These are phyloP conservation scores for Aspergillus hiratsukae DNA, from an alignment of 2,329 filamentous ascomycete species.

Conservation along the genomic window DNA sequence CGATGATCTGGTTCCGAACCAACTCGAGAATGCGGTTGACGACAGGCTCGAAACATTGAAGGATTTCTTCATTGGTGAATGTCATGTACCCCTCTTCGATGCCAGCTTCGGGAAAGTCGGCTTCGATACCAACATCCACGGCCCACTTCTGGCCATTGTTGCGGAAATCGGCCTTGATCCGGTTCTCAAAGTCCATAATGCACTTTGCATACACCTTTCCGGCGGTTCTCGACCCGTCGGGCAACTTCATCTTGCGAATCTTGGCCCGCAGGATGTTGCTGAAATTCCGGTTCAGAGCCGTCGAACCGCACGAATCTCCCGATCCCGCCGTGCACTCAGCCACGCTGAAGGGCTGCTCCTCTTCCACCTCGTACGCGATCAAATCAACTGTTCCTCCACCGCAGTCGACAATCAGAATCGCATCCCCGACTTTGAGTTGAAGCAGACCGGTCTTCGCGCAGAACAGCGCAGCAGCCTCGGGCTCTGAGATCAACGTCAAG, in stretches of 20 bases:
- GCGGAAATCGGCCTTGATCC: conserved; percentile 98
- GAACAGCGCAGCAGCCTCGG: conserved; percentile 94
- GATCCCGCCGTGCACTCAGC: conserved; percentile 96
- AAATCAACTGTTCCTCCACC: conserved; percentile 98
- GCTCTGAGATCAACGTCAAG: conserved; percentile 89
- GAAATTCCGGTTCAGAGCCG: conserved; percentile 94
- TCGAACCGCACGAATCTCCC: conserved; percentile 97
- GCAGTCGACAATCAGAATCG: conserved; percentile 96
- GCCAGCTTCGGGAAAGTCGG: conserved; percentile 93
- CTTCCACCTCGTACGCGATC: conserved; percentile 97
- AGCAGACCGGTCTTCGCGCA: conserved; percentile 94
- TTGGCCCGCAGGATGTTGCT: conserved; percentile 97
- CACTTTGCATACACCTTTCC: conserved; percentile 98
- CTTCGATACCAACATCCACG: conserved; percentile 96
- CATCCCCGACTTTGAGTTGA: conserved; percentile 96
- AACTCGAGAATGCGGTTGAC: conserved; percentile 95
- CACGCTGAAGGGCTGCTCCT: conserved; percentile 94
- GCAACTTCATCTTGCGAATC: conserved; percentile 98
- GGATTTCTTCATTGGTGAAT: conserved; percentile 97
- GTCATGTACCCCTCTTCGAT: conserved; percentile 99
- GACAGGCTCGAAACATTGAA: conserved; percentile 98
- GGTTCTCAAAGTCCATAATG: conserved; percentile 99
- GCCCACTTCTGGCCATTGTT: conserved; percentile 99
- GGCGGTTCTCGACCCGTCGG: conserved; percentile 94
- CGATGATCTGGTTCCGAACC: conserved; percentile 96